phyloP scores from a whole-genome alignment of 352 stramenopile species.

The Plasmopara muralis region DNA sequence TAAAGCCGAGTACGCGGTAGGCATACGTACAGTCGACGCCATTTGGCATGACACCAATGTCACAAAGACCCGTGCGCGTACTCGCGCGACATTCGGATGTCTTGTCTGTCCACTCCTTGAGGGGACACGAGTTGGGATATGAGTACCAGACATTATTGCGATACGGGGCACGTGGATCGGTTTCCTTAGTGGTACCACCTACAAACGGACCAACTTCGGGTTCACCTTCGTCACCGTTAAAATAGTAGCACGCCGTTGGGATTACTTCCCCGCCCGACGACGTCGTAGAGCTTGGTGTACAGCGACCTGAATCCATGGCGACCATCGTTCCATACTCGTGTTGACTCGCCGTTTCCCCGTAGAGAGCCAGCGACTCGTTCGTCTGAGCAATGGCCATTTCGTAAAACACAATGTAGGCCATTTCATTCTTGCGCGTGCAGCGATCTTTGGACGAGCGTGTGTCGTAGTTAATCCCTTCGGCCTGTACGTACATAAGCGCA shows the following conservation, averaged over 20 bases:
- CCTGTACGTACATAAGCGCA: conserved; percentile 84
- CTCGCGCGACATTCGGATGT: conserved; percentile 34
- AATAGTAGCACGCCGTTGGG: conserved; percentile 57
- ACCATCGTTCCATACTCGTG: conserved; percentile 66
- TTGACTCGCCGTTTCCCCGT: conserved; percentile 32
- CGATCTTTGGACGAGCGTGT: conserved; percentile 43
- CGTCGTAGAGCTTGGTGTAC: conserved; percentile 35
- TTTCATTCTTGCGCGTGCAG: conserved; percentile 78
- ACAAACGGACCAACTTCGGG: conserved; percentile 65
- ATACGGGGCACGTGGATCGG: conserved; percentile 54
- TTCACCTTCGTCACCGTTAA: conserved; percentile 61
- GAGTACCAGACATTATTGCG: conserved; percentile 75
- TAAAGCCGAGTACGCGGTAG: conserved; percentile 58
- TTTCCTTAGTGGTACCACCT: conserved; percentile 38
- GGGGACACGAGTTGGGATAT: conserved; percentile 64
- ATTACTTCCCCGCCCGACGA: conserved; percentile 30
- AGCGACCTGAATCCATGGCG: conserved; percentile 58
- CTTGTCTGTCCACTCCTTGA: conserved; percentile 46
- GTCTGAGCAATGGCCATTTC: conserved; percentile 68
- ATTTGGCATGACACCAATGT: conserved; percentile 48
- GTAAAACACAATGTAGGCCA: conserved; percentile 80
- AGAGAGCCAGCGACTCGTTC: conserved; percentile 69
- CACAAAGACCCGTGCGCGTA: conserved; percentile 46
- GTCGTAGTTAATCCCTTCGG: conserved; percentile 78
- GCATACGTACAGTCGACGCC: conserved; percentile 51